Conservation (phyloP, 2,329 filamentous ascomycete species). For the Venturia pyrina region DNA sequence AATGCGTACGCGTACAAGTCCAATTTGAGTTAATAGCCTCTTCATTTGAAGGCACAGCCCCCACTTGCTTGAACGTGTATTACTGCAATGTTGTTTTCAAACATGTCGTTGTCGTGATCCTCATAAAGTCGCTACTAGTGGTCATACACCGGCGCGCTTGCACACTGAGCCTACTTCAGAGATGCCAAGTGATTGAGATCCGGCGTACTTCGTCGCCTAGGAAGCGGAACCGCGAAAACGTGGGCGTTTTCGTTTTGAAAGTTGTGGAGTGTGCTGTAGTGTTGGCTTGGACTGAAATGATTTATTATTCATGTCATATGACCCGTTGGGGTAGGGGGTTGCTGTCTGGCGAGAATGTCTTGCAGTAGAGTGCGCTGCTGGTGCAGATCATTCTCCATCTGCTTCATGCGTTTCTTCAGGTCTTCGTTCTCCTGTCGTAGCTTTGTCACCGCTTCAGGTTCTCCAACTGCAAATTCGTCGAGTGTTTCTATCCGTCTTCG, state of each 20-base stretch:
- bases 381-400: constrained; percentile 9
- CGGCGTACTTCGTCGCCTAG: too few relatives aligned
- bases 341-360: constrained; percentile 7
- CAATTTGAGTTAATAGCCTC: not conserved
- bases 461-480: constrained; percentile 22
- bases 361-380: constrained; percentile 8
- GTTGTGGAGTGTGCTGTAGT: too few relatives aligned
- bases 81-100: not conserved
- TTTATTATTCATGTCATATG: not conserved
- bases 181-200: not conserved
- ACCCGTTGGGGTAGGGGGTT: constrained; percentile 1
- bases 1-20: not conserved
- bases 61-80: not conserved
- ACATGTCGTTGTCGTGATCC: not conserved
- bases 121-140: not conserved
- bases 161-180: not conserved
- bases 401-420: constrained; percentile 12
- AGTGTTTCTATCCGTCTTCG: constrained; percentile 23
- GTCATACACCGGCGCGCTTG: not conserved
- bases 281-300: not conserved
- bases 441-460: constrained; percentile 2
- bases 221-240: too few relatives aligned
- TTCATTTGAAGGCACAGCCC: not conserved
- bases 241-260: too few relatives aligned
- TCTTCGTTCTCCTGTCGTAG: constrained; percentile 9